Conservation (phyloP, 257 asterid genomes). For the Nicotiana undulata region DNA sequence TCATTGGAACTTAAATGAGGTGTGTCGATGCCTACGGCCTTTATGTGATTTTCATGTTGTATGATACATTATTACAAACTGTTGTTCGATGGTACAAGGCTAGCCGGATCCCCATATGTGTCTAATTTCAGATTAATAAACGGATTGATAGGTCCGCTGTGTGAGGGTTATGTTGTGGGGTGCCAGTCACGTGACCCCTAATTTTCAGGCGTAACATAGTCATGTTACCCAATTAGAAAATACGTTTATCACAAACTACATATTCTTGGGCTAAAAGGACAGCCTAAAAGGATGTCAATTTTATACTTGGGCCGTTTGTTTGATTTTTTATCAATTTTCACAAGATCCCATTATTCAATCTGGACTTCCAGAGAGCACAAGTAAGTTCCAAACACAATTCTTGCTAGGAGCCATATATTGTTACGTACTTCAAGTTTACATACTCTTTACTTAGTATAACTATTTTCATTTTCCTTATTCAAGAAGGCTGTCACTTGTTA, state of each 20-base stretch:
- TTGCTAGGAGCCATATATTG: conserved; percentile 2
- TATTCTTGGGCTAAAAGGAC: not conserved
- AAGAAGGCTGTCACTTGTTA: not conserved
- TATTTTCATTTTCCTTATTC: not conserved
- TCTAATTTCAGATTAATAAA: not conserved
- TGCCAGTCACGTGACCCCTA: not conserved
- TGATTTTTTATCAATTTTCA: not conserved
- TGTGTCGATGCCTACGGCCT: too few relatives aligned
- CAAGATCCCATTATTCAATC: not conserved
- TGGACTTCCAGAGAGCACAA: not conserved
- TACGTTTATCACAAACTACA: not conserved
- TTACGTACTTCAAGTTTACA: not conserved
- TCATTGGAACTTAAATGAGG: too few relatives aligned
- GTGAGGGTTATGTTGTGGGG: not conserved
- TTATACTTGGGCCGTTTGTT: not conserved
- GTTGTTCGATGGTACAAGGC: not conserved
- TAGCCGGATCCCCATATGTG: not conserved
- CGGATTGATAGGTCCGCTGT: not conserved
- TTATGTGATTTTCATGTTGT: too few relatives aligned
- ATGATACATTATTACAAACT: too few relatives aligned
- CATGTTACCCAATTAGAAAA: not conserved
- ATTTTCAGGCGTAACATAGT: not conserved
- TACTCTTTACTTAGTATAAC: not conserved
- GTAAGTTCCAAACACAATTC: not conserved
- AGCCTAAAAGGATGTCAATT: not conserved